A percentile compares a stretch with the other conserved stretches of the same genome.
These are phyloP conservation scores for Spirogloea muscicola DNA, from an alignment of 139 green algal species.

Conservation along the genomic window DNA sequence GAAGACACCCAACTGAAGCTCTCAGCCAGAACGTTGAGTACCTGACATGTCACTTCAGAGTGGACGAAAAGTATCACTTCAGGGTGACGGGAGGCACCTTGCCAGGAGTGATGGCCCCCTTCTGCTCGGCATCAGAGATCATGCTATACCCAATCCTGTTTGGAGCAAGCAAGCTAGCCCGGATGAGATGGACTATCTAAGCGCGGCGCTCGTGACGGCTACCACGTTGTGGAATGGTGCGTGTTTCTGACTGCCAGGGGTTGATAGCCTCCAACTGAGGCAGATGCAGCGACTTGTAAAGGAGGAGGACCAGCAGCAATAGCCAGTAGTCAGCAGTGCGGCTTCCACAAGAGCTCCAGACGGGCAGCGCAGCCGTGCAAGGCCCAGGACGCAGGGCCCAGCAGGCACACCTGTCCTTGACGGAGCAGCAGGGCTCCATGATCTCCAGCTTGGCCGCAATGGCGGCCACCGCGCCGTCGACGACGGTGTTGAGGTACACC, in stretches of 20 bases:
- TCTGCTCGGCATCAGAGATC: slow-evolving; percentile 83
- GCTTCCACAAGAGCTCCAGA: slow-evolving; percentile 10
- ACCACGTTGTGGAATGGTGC: neutral
- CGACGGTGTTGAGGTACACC: slow-evolving; percentile 86
- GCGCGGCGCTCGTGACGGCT: neutral
- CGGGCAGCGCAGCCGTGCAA: slow-evolving; percentile 1
- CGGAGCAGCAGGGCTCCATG: slow-evolving; percentile 80
- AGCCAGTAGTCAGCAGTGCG: neutral
- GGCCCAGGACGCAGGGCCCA: neutral
- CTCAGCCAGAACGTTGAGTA: too few relatives aligned
- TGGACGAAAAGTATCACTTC: too few relatives aligned
- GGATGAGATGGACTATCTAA: neutral
- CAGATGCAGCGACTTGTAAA: too few relatives aligned
- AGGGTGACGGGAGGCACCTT: slow-evolving; percentile 52
- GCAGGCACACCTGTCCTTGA: slow-evolving; percentile 61
- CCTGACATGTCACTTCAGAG: too few relatives aligned
- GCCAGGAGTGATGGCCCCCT: slow-evolving; percentile 78
- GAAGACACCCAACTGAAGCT: too few relatives aligned
- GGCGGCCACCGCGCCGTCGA: slow-evolving; percentile 65
- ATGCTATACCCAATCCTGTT: slow-evolving; percentile 82
- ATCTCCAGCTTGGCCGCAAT: slow-evolving; percentile 90
- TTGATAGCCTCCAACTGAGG: too few relatives aligned
- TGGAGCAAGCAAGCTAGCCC: neutral
- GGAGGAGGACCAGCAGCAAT: slow-evolving; percentile 19
- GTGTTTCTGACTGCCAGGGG: neutral